Evolutionary conservation across 2,329 filamentous ascomycete genomes (phyloP), one percentile per base, ranked within the genome.

Genomic region (Cercospora zeina): DNA sequence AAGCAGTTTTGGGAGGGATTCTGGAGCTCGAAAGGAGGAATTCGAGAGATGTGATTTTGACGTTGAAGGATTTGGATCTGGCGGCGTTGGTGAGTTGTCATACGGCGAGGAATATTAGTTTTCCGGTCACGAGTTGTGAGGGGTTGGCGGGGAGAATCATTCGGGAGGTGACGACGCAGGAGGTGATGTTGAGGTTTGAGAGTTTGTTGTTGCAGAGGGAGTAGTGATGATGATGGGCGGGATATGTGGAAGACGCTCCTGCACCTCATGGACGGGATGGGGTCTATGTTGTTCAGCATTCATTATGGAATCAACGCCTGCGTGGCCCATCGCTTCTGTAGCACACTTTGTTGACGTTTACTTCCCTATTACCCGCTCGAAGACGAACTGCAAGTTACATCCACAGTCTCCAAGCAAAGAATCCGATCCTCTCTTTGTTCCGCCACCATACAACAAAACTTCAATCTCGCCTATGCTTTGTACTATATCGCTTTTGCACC

Each of bases 101-200:
- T 34, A 53, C 27, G 3, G 49, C 49, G 30, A 53, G 49, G 49
- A 53, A 53, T 53, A 31, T 53, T 6, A 53, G 49, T 11, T 53
- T 53, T 21, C 49, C 49, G 49, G 49, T 53, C 3, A 53, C 49
- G n/a, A 34, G 49, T 16, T 33, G 27, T 8, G 49, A 53, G 4
- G 31, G 49, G n/a, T 8, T 53, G 30, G 31, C 31, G n/a, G 49
- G 49, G 30, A 34, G 31, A n/a, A 34, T 53, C 3, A 34, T 53
- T n/a, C 11, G 49, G 4, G 49, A 34, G 30, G 19, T 53, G 1
- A 31, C 27, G 30, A 34, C 49, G 9, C 27, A 19, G 8, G 49
- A 53, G 30, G 49, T 53, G 8, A 53, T 53, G 49, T 14, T 19
- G 27, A 14, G 31, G 14, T 53, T 53, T 53, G 27, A 53, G 49